Conservation (phyloP, 1,139 yeast species). For the Suhomyces terraborum region DNA sequence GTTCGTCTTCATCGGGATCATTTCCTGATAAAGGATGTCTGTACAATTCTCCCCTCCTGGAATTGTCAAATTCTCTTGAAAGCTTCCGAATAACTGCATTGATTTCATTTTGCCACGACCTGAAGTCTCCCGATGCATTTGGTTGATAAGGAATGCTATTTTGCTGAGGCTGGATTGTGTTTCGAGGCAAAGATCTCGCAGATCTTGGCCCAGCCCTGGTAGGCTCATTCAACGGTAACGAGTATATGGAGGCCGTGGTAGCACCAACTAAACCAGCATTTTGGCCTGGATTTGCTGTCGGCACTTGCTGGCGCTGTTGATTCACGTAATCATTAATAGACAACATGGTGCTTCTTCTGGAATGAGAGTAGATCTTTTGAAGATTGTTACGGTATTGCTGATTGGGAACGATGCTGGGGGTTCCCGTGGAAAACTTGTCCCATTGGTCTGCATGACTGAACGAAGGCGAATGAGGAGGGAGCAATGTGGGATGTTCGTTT, state of each 20-base stretch:
- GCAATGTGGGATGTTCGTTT: conserved; percentile 23
- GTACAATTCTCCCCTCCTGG: conserved; percentile 11
- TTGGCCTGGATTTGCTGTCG: conserved; percentile 18
- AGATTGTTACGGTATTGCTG: conserved; percentile 39
- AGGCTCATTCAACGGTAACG: conserved; percentile 22
- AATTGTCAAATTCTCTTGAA: conserved; percentile 36
- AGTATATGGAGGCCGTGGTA: conserved; percentile 29
- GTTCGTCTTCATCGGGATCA: conserved; percentile 16
- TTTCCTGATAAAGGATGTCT: conserved; percentile 7
- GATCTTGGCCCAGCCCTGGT: conserved; percentile 7
- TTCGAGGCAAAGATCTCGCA: conserved; percentile 13
- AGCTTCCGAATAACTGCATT: conserved; percentile 43
- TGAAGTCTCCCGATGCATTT: conserved; percentile 37
- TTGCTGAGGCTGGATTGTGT: conserved; percentile 2
- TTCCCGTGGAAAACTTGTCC: conserved; percentile 42
- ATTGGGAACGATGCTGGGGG: conserved; percentile 39
- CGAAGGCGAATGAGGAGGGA: conserved; percentile 44
- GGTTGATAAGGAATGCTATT: conserved; percentile 7
- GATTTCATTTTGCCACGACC: conserved; percentile 49
- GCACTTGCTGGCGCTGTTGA: conserved; percentile 34
- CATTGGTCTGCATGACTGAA: conserved; percentile 35
- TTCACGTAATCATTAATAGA: conserved; percentile 42
- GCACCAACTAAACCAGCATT: conserved; percentile 14
- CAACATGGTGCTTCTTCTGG: conserved; percentile 42
- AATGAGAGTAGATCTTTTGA: conserved; percentile 49